Base-by-base conservation (phyloP, 1,284 basidiomycete species). In the Rhodotorula sp. region DNA sequence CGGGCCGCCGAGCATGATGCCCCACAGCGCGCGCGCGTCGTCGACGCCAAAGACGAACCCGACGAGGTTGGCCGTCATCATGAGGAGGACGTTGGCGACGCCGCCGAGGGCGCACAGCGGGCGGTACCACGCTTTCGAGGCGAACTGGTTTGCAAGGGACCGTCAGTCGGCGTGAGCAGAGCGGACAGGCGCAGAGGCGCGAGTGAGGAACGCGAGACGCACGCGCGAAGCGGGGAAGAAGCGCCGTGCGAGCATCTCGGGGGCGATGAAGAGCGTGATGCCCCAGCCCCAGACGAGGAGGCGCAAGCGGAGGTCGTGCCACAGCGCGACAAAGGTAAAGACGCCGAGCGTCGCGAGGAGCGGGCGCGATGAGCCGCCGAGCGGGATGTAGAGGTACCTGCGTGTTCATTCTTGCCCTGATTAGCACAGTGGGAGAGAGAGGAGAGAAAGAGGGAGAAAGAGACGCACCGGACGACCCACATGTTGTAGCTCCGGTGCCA, bases 401-500 rank as follows among this genome's bases (percentile, higher is more conserved):
- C 19, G 10, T 3, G 9, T 19, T n/a, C 21, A 3, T 46, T 25
- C 4, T 23, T 17, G 49, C 12, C 34, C 4, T 4, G 21, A 17
- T 27, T 21, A 17, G 25, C 3, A 19, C 3, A 4, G 44, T 10
- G 34, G 75, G 60, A 41, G 25, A 34, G 61, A 56, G 52, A 60
- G 65, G 64, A 70, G 65, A 27, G 63, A 53, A 50, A 55, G 66
- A 27, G 49, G 64, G 44, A 27, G 25, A 7, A 44, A 17, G 41
- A 55, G 49, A 52, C 82, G 46, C 81, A 92, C 89, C 95, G 85
- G 55, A 96, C 89, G 61, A 95, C 86, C 96, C 97, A 99, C 14
- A 98, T 86, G 80, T 99, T 99, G 83, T 95, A 99, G 77, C 90
- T 92, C 16, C 96, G 85, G 81, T 99, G 96, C 97, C 96, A 99